Evolutionary conservation across 202 grass and related monocot species (phyloP), one percentile per base, ranked within the genome.

Genomic region (Panicum hallii): DNA sequence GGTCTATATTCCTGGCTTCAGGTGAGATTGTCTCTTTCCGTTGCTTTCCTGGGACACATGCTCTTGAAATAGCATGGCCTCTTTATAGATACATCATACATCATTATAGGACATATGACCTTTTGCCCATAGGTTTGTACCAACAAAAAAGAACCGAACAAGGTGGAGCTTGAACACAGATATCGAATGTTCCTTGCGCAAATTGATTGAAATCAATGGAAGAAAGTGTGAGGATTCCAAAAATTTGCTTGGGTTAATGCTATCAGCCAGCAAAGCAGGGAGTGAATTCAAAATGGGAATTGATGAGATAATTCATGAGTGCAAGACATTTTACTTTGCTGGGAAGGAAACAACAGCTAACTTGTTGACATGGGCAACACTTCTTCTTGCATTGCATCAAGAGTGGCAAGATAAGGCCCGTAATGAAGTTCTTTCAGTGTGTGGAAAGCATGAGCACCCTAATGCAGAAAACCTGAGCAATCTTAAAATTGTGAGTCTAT

Each of bases 291-390:
- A 82, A 88, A 90, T 97, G 92, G 92, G 79, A 84, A 86, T 93
- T 42, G 90, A 97, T 80, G 94, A 94, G 54, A 97, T 97, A 73
- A 92, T 97, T 70, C 87, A 94, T 53, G 90, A 94, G 88, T 94
- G 94, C 87, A 97, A 94, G 83, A 83, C 92, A 82, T 97, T 94
- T 72, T 97, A 97, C 82, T 92, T 94, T 84, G 84, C 94, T 0
- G 92, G 94, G 19, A 97, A 91, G 86, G 95, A 94, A 86, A 97
- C 94, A 57, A 97, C 95, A 11, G 84, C 90, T 23, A 91, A 88
- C 83, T 77, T 97, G 60, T 82, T 94, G 82, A 94, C 95, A 70
- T 97, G 95, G 92, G 84, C 80, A 54, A 83, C 84, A 70, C 88
- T 97, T 87, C 87, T 97, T 83, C 82, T 97, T 74, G 86, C 88